phyloP scores from a whole-genome alignment of 2,329 filamentous ascomycete species.

The Rhytidhysteron rufulum region DNA sequence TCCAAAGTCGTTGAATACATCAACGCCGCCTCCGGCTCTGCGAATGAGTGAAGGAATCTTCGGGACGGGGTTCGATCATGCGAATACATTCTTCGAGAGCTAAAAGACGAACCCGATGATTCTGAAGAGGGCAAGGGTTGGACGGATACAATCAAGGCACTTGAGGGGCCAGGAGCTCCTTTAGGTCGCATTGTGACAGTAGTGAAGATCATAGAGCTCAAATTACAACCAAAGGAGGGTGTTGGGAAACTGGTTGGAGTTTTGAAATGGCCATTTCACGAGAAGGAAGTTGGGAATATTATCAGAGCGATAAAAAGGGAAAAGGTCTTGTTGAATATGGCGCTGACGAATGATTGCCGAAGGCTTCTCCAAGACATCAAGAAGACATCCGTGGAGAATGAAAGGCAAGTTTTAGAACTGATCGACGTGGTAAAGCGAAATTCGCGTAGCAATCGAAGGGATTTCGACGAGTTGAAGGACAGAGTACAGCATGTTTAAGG shows the following conservation, averaged over 20 bases:
- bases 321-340: too few species aligned
- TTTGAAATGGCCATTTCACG: constrained; percentile 17
- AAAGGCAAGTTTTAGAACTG: too few species aligned
- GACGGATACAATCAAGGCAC: constrained; percentile 3
- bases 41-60: too few species aligned
- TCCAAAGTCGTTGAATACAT: too few species aligned
- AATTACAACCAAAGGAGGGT: constrained; percentile 1
- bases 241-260: constrained; percentile 2
- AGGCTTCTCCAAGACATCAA: too few species aligned
- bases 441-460: not conserved
- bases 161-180: constrained; percentile 2
- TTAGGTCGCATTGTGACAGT: constrained; percentile 1
- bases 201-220: not conserved
- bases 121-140: constrained; percentile 5
- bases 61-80: constrained; percentile 5
- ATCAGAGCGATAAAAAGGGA: constrained; percentile 7
- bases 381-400: too few species aligned
- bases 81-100: constrained; percentile 2
- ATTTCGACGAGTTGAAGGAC: not conserved
- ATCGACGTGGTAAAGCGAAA: too few species aligned
- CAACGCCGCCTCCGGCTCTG: too few species aligned
- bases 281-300: constrained; percentile 13
- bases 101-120: constrained; percentile 6
- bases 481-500: not conserved
- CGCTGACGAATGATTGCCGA: too few species aligned